Base-by-base conservation (phyloP, 306 rosid genomes). In the Gastrolobium bilobum region DNA sequence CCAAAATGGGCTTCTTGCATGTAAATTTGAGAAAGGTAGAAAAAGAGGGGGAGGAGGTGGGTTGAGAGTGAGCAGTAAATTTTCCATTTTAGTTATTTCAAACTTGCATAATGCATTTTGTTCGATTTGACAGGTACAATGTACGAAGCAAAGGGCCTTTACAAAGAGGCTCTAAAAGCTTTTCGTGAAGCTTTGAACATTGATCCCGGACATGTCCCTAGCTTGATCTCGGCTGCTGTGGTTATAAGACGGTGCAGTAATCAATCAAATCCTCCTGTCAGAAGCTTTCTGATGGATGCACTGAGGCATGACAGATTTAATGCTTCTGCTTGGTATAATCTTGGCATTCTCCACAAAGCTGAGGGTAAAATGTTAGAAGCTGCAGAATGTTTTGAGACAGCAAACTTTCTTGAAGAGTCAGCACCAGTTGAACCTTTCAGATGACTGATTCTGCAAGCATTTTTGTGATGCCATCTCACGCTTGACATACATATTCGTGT, bases 371-470 rank as follows among this genome's bases (percentile, higher is more conserved):
- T 59, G 46, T 68, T 29, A 48, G 98, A 93, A 82, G 99, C 99
- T 15, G 82, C 87, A 4, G 99, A 91, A 70, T 93, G 93, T 62
- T 93, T 95, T 20, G 89, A 91, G 88, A 89, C 91, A 78, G 94
- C 97, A 53, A 29, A 81, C 54, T 75, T 73, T 83, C 97, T 95
- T 73, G 86, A 95, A 84, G 98, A 95, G 59, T 66, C 96, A 47
- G 90, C 90, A 64, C 98, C 99, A 15, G 86, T 95, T 84, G 98
- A 93, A 80, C 93, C 99, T 68, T 93, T 91, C 87, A 89, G 93
- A 86, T 88, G 76, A 86, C 62, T 4, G 40, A 54, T n/a, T 72
- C 47, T 62, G 35, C 62, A 68, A 33, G 52, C 78, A 77, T 13
- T 73, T 76, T 72, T 34, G 68, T 63, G 43, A 75, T 56, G 9